Evolutionary conservation across 257 asterid species (phyloP).

Genomic region (Phtheirospermum japonicum): DNA sequence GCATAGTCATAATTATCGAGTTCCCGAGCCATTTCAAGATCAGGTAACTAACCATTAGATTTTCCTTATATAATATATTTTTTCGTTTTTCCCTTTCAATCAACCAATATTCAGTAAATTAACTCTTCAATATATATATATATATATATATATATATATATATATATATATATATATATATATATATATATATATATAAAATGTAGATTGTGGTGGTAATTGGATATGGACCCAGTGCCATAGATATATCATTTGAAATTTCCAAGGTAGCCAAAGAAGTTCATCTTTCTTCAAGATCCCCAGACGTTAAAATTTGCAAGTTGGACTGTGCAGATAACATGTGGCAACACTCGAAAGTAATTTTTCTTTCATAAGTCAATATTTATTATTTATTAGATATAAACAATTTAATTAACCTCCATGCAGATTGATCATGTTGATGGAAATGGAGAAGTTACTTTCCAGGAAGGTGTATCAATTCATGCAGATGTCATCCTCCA

Average conservation of each 20-base stretch:
- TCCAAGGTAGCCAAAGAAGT: conserved; percentile 51
- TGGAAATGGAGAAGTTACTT: conserved; percentile 51
- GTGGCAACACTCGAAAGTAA: conserved; percentile 39
- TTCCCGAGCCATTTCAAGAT: conserved; percentile 48
- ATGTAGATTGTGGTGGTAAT: conserved; percentile 59
- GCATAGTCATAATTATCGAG: conserved; percentile 66
- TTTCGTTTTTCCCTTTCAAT: background rate
- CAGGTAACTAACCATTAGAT: conserved; percentile 32
- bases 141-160: background rate
- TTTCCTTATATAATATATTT: background rate
- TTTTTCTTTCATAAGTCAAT: background rate
- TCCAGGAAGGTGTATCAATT: conserved; percentile 49
- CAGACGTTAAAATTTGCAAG: conserved; percentile 27
- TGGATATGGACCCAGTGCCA: conserved; percentile 58
- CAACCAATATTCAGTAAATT: no score
- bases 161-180: no score
- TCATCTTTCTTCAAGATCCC: conserved; percentile 56
- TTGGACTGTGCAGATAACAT: conserved; percentile 29
- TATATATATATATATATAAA: no score
- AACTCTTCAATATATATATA: no score
- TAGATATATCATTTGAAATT: conserved; percentile 51
- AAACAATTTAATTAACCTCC: background rate
- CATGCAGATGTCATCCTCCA: conserved; percentile 54
- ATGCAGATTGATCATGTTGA: conserved; percentile 41
- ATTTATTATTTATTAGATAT: no score